Conservation (phyloP, 257 asterid species). For the Nicotiana otophora region DNA sequence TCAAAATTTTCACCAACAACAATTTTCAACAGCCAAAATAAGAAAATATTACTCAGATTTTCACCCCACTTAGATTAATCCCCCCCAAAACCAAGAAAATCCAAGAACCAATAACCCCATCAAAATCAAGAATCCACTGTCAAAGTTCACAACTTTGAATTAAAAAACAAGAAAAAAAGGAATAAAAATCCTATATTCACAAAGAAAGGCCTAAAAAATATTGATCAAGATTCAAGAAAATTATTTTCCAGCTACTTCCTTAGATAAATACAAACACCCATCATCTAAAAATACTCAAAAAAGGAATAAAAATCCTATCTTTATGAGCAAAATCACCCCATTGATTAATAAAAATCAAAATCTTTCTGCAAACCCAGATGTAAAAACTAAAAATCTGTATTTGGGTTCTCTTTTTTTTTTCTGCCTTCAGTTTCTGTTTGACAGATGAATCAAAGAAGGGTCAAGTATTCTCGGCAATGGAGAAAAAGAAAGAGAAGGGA, state of each 20-base stretch:
- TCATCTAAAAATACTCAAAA: background rate
- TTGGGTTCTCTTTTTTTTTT: background rate
- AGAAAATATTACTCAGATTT: conserved; percentile 14
- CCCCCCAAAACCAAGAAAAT: background rate
- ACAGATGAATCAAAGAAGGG: conserved; percentile 4
- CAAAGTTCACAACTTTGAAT: conserved; percentile 15
- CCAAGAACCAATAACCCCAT: conserved; percentile 1
- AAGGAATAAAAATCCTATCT: conserved; percentile 36
- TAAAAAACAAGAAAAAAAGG: background rate
- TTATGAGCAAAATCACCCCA: conserved; percentile 20
- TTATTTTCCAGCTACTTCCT: conserved; percentile 42
- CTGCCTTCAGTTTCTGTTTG: conserved; percentile 2
- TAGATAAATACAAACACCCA: conserved; percentile 29
- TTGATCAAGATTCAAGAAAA: conserved; percentile 5
- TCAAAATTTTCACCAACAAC: background rate
- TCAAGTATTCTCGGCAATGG: background rate
- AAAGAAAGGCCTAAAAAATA: background rate
- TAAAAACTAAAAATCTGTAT: background rate
- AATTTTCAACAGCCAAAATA: conserved; percentile 1
- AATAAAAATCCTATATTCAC: background rate
- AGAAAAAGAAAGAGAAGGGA: background rate
- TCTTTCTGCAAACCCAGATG: conserved; percentile 20
- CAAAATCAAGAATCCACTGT: conserved; percentile 17
- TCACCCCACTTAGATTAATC: conserved; percentile 1
- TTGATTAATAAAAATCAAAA: conserved; percentile 27